Evolutionary conservation across 768 basidiomycete genomes (phyloP).

Genomic region (Auriculariales sp.): DNA sequence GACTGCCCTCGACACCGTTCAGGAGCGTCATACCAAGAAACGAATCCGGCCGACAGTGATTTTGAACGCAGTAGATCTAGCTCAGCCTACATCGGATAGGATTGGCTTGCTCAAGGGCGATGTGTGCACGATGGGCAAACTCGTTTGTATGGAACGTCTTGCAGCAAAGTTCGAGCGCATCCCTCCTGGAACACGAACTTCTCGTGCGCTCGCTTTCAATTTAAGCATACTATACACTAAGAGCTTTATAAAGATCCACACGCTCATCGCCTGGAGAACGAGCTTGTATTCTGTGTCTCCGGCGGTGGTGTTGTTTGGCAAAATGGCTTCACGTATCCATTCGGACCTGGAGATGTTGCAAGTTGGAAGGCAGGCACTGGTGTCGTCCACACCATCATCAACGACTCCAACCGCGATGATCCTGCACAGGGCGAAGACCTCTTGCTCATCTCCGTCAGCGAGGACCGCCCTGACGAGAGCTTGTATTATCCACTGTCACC

Average conservation of each 20-base stretch:
- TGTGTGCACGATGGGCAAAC: too few relatives aligned
- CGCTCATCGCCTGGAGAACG: slow-evolving; percentile 9
- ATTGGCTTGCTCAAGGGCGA: too few relatives aligned
- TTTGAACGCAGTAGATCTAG: too few relatives aligned
- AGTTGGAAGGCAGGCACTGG: slow-evolving; percentile 9
- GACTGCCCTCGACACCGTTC: too few relatives aligned
- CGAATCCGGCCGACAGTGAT: too few relatives aligned
- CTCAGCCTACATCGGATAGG: too few relatives aligned
- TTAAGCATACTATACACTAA: not conserved
- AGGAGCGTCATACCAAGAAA: too few relatives aligned
- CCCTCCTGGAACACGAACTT: slow-evolving; percentile 9
- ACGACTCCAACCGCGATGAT: slow-evolving; percentile 9
- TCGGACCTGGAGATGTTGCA: slow-evolving; percentile 8
- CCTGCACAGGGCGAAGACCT: slow-evolving; percentile 6
- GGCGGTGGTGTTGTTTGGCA: slow-evolving; percentile 9
- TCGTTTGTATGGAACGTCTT: not conserved
- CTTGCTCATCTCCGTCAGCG: slow-evolving; percentile 7
- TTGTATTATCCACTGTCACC: slow-evolving; percentile 5
- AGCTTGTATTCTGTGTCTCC: slow-evolving; percentile 9
- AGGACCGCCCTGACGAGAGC: slow-evolving; percentile 3
- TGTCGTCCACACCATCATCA: slow-evolving; percentile 10
- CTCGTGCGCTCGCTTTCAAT: slow-evolving; percentile 2
- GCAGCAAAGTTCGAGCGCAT: slow-evolving; percentile 10
- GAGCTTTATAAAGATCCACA: slow-evolving; percentile 2
- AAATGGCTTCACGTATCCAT: slow-evolving; percentile 7